A percentile compares a stretch with the other conserved stretches of the same genome.
phyloP scores from a whole-genome alignment of 768 basidiomycete genomes.

The Multifurca ochricompacta region DNA sequence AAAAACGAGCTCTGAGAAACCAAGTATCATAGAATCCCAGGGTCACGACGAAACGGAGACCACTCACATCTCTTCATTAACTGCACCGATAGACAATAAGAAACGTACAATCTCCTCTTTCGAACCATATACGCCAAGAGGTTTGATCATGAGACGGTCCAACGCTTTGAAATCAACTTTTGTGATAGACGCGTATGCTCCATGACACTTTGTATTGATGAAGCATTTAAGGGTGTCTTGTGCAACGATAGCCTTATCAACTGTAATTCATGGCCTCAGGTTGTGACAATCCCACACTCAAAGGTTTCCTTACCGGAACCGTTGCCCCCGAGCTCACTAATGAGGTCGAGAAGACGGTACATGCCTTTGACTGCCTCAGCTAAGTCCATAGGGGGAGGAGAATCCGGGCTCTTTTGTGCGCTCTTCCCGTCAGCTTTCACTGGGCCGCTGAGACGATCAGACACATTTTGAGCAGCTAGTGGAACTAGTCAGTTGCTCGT shows the following conservation, averaged over 20 bases:
- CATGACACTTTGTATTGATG: slow-evolving; percentile 40
- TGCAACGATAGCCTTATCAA: slow-evolving; percentile 55
- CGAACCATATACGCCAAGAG: slow-evolving; percentile 51
- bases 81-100: slow-evolving; percentile 29
- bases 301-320: slow-evolving; percentile 39
- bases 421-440: neutral
- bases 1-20: slow-evolving; percentile 17
- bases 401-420: neutral
- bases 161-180: slow-evolving; percentile 48
- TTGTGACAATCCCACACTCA: neutral
- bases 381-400: neutral
- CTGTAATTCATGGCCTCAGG: slow-evolving; percentile 25
- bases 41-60: neutral
- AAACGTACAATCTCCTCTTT: slow-evolving; percentile 42
- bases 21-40: neutral
- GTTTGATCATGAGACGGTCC: slow-evolving; percentile 39
- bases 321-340: slow-evolving; percentile 41
- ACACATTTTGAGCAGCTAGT: too few species aligned
- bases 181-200: slow-evolving; percentile 44
- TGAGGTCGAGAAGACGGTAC: slow-evolving; percentile 48
- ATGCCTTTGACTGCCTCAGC: slow-evolving; percentile 32
- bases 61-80: slow-evolving; percentile 37
- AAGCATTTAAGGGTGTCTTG: slow-evolving; percentile 42
- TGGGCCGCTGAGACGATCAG: too few species aligned
- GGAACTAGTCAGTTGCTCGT: too few species aligned